Percentiles rank a stretch among this genome's conserved stretches.
Conservation (phyloP, 2,329 filamentous ascomycete genomes). For the Aspergillus sp. region DNA sequence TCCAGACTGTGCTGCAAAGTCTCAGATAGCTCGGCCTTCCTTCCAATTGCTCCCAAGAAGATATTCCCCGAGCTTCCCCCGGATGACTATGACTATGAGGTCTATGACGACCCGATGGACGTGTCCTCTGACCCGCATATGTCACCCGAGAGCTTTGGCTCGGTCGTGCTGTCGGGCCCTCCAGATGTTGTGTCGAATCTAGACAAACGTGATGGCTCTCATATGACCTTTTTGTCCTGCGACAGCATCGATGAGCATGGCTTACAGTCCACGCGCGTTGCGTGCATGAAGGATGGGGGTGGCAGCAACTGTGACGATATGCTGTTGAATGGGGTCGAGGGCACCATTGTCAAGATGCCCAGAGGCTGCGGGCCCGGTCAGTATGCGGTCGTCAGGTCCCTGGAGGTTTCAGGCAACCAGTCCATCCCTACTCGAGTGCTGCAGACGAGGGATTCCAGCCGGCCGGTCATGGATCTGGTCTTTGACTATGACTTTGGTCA, state of each 20-base stretch:
- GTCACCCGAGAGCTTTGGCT: not conserved
- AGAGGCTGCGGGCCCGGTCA: not conserved
- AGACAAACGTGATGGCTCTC: not conserved
- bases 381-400: not conserved
- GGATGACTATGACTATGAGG: constrained; percentile 1
- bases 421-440: not conserved
- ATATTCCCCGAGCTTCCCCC: constrained; percentile 3
- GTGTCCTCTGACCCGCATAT: not conserved
- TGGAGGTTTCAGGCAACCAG: not conserved
- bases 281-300: not conserved
- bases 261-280: not conserved
- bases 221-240: not conserved
- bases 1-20: not conserved
- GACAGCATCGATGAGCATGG: not conserved
- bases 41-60: constrained; percentile 2
- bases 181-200: not conserved
- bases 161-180: not conserved
- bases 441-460: not conserved
- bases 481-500: not conserved
- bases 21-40: constrained; percentile 1
- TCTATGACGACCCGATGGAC: not conserved
- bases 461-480: not conserved
- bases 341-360: constrained; percentile 2
- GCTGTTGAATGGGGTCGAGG: not conserved
- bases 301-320: not conserved